Base-by-base conservation (phyloP, 495 filamentous ascomycete species). In the Hyaloscypha hepaticicola region DNA sequence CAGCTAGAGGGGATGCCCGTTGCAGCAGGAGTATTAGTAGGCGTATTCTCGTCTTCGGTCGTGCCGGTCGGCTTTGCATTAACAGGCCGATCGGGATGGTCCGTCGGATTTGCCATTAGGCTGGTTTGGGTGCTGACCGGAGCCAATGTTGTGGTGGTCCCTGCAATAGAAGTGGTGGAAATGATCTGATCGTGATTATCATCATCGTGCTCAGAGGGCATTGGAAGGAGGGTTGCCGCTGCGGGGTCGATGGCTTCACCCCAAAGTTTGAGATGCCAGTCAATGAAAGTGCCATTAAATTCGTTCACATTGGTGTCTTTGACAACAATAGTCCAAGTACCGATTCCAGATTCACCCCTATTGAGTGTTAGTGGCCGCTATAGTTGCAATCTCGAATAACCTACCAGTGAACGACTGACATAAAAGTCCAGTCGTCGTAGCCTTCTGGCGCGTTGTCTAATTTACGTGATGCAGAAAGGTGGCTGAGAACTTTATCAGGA, bases 391-490 rank as follows among this genome's bases (percentile, higher is more conserved):
- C 11, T 19, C 14, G 22, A 63, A 27, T 56, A 58, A 75, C 88
- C 76, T 83, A 95, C 92, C 92, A 99, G 74, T 99, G 96, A 70
- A 87, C 92, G 55, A 99, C 96, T 63, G 86, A 92, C 95, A 98
- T 98, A 68, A 99, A 99, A 1, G 95, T 97, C 95, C 95, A 99
- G 77, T 99, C 92, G 41, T 86, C 79, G 72, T 98, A 99, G n/a
- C 95, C 95, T 45, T 74, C 75, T 1, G 75, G 69, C 48, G 79
- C 82, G 0, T 79, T 77, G 73, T 99, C 95, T 25, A 79, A 70
- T 28, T 77, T 78, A 60, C 95, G 87, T 1, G 86, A 79, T 21
- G 88, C 88, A 55, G 93, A 89, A 38, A 99, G 85, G 69, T 97
- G 88, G 73, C 90, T 96, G 61, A 94, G 77, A 48, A 97, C 74